phyloP scores from a whole-genome alignment of 202 grass and related monocot genomes.

The Cymbopogon flexuosus region DNA sequence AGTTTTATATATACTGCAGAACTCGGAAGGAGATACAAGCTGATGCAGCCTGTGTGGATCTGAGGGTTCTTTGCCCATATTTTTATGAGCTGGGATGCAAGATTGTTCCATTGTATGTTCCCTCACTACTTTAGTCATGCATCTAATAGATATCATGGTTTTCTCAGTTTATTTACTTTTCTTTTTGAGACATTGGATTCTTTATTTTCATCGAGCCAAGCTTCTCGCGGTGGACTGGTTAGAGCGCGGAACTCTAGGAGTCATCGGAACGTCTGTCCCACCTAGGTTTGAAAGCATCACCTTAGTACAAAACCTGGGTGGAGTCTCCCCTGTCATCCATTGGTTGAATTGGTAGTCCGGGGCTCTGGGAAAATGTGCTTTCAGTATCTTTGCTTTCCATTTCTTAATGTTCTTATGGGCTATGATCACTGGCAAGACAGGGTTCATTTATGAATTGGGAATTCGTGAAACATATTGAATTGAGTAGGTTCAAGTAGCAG shows the following conservation, averaged over 20 bases:
- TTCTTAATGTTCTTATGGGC: not conserved
- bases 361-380: not conserved
- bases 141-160: not conserved
- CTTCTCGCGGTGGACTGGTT: too few relatives aligned
- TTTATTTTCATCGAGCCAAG: not conserved
- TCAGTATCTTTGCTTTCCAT: not conserved
- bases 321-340: not conserved
- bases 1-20: slow-evolving; percentile 40
- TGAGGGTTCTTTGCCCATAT: slow-evolving; percentile 62
- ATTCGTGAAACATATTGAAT: not conserved
- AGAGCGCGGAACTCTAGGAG: too few relatives aligned
- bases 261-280: too few relatives aligned
- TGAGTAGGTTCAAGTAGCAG: not conserved
- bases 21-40: slow-evolving; percentile 82
- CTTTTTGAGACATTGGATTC: not conserved
- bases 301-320: too few relatives aligned
- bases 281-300: too few relatives aligned
- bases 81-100: slow-evolving; percentile 93
- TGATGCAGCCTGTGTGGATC: slow-evolving; percentile 91
- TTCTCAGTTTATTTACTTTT: not conserved
- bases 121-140: not conserved
- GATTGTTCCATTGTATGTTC: slow-evolving; percentile 74
- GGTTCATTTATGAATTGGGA: not conserved
- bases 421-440: not conserved
- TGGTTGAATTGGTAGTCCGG: not conserved